A percentile compares a stretch with the other conserved stretches of the same genome.
Evolutionary conservation across 371 early-diverging fungal species (phyloP).

Genomic region (Encephalitozoon romaleae): DNA sequence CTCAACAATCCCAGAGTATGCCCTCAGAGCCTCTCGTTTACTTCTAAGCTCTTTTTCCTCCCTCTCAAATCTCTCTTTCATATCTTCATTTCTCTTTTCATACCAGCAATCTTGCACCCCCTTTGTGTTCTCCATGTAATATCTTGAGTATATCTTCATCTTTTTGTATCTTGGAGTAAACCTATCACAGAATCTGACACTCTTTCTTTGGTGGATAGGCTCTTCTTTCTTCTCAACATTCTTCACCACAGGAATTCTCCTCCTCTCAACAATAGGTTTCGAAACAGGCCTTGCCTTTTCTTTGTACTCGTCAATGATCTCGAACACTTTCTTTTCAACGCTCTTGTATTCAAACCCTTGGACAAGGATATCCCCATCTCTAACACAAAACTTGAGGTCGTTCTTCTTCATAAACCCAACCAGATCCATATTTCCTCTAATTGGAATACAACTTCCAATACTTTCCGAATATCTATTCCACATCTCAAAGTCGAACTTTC

Average conservation of each 20-base stretch:
- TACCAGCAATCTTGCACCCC: conserved; percentile 8
- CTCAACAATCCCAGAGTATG: neutral
- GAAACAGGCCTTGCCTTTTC: neutral
- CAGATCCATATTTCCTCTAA: neutral
- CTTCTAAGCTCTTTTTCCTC: neutral
- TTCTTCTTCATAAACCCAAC: conserved; percentile 32
- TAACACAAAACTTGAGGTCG: conserved; percentile 18
- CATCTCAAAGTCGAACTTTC: neutral
- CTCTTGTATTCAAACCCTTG: conserved; percentile 9
- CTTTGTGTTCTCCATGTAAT: neutral
- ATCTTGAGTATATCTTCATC: neutral
- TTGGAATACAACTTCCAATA: neutral
- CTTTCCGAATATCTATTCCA: conserved; percentile 13
- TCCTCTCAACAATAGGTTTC: neutral
- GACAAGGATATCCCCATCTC: neutral
- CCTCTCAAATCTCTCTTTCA: neutral
- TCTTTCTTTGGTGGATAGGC: neutral
- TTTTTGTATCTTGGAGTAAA: conserved; percentile 6
- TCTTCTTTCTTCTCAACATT: neutral
- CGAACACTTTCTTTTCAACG: conserved; percentile 19
- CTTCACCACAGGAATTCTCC: neutral
- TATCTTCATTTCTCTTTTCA: conserved; percentile 13
- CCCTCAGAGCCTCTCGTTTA: neutral
- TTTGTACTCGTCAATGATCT: conserved; percentile 27
- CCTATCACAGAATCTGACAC: conserved; percentile 15